Conservation (phyloP, 257 asterid species). For the Ilex asprella region DNA sequence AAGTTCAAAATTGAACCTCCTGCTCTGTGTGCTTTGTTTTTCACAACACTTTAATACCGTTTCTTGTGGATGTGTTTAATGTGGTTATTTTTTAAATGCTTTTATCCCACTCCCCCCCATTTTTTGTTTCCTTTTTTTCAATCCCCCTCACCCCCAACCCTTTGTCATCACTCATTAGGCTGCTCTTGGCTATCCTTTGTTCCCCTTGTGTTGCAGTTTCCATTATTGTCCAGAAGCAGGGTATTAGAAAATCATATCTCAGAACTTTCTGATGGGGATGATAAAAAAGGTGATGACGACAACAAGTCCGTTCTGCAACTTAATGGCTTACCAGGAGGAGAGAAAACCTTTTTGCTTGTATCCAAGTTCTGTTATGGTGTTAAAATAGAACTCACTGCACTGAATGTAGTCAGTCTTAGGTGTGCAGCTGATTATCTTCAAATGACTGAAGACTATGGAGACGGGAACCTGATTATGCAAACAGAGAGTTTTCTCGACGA, state of each 20-base stretch:
- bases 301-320: slow-evolving; percentile 24
- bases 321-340: slow-evolving; percentile 44
- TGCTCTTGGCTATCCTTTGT: background rate
- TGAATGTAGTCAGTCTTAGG: slow-evolving; percentile 29
- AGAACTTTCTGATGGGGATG: slow-evolving; percentile 10
- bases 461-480: slow-evolving; percentile 40
- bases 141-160: no score
- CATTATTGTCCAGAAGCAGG: slow-evolving; percentile 38
- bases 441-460: slow-evolving; percentile 42
- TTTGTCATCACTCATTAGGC: background rate
- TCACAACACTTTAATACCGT: no score
- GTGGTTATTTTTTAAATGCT: no score
- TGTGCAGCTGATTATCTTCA: slow-evolving; percentile 50
- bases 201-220: slow-evolving; percentile 27
- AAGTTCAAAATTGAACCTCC: no score
- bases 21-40: no score
- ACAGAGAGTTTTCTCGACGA: slow-evolving; percentile 28
- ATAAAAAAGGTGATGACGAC: background rate
- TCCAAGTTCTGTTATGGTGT: slow-evolving; percentile 51
- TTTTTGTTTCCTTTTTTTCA: no score
- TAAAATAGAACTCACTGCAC: slow-evolving; percentile 33
- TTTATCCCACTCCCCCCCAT: no score
- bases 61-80: no score
- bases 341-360: slow-evolving; percentile 28
- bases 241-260: slow-evolving; percentile 26